phyloP scores from a whole-genome alignment of 805 yeast genomes.

The Myxozyma neotropica region DNA sequence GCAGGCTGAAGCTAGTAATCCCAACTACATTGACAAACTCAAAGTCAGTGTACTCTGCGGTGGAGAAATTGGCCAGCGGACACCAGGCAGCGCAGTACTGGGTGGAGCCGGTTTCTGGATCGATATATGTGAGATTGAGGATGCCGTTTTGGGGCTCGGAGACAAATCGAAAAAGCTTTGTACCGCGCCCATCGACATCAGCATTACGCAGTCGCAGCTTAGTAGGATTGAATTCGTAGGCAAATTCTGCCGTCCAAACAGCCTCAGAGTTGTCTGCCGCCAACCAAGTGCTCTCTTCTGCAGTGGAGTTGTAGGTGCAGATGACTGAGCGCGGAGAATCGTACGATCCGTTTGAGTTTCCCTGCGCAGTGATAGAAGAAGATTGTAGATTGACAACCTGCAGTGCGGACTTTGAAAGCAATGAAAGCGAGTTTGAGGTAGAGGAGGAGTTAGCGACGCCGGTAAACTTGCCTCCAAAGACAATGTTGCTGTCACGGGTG shows the following conservation, averaged over 20 bases:
- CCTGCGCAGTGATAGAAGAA: conserved; percentile 52
- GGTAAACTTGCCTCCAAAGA: conserved; percentile 79
- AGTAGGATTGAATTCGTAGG: conserved; percentile 62
- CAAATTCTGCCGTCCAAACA: conserved; percentile 64
- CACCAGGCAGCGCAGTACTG: conserved; percentile 85
- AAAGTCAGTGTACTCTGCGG: conserved; percentile 72
- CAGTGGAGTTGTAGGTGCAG: conserved; percentile 33
- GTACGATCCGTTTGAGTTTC: conserved; percentile 46
- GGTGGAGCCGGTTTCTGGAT: conserved; percentile 64
- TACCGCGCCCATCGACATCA: conserved; percentile 50
- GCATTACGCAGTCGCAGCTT: conserved; percentile 69
- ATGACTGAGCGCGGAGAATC: conserved; percentile 43
- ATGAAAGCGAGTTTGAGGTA: neutral
- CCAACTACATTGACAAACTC: conserved; percentile 70
- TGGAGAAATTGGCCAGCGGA: conserved; percentile 55
- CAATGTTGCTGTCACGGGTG: conserved; percentile 51
- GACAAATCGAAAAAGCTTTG: conserved; percentile 66
- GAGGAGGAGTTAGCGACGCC: conserved; percentile 55
- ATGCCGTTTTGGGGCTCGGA: conserved; percentile 83
- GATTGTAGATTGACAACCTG: conserved; percentile 65
- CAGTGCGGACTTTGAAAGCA: neutral
- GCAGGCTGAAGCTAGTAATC: conserved; percentile 62
- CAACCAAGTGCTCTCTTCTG: conserved; percentile 52
- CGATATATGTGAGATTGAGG: conserved; percentile 85
- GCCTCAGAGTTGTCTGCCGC: conserved; percentile 55